Evolutionary conservation across 192 early-diverging fungal genomes (phyloP).

Genomic region (Chytriomyces confervae): DNA sequence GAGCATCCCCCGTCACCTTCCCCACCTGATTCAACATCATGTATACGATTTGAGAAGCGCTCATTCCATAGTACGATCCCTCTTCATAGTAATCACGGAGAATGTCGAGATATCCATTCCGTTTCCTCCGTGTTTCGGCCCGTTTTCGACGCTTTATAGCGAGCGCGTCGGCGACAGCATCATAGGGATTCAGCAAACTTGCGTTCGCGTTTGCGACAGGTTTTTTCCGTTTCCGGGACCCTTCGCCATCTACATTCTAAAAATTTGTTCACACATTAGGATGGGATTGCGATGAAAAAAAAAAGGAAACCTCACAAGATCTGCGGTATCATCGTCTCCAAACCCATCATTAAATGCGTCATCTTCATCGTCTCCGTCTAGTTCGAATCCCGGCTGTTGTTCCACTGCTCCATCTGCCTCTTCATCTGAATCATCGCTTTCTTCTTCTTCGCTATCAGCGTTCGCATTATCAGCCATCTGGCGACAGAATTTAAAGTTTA

Average conservation of each 20-base stretch:
- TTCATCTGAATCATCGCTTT: slow-evolving; percentile 40
- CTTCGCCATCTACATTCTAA: slow-evolving; percentile 19
- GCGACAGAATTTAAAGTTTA: background rate
- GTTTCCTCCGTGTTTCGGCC: slow-evolving; percentile 51
- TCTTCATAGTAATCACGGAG: slow-evolving; percentile 83
- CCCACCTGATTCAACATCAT: slow-evolving; percentile 76
- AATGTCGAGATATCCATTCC: slow-evolving; percentile 47
- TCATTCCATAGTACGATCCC: slow-evolving; percentile 77
- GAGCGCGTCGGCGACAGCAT: background rate
- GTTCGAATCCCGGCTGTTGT: background rate
- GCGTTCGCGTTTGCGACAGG: background rate
- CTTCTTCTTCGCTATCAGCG: slow-evolving; percentile 36
- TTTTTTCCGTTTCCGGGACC: slow-evolving; percentile 35
- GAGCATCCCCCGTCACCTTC: slow-evolving; percentile 68
- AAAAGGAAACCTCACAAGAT: background rate
- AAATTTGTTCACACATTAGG: background rate
- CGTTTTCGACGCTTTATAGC: slow-evolving; percentile 19
- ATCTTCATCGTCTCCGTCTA: slow-evolving; percentile 25
- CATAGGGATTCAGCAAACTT: background rate
- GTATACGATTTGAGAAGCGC: slow-evolving; percentile 75
- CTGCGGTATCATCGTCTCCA: background rate
- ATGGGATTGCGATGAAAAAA: background rate
- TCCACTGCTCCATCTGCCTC: slow-evolving; percentile 29
- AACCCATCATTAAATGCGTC: slow-evolving; percentile 43
- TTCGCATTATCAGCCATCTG: slow-evolving; percentile 11